Conservation (phyloP, 768 basidiomycete genomes). For the Calocera cornea region DNA sequence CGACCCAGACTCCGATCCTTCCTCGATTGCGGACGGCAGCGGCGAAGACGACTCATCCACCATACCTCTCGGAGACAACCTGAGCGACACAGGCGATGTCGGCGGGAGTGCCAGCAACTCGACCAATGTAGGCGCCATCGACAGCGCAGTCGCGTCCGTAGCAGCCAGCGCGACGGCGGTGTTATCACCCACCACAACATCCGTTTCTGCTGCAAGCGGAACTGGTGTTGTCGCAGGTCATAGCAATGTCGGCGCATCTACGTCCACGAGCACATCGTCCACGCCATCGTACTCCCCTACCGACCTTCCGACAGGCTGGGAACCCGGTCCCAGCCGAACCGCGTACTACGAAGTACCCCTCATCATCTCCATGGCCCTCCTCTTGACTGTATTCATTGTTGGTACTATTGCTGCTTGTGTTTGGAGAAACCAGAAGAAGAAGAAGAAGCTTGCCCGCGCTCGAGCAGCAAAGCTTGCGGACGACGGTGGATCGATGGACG, state of each 20-base stretch:
- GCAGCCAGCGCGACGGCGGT: background rate
- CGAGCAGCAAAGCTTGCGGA: background rate
- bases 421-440: background rate
- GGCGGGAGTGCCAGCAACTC: background rate
- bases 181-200: background rate
- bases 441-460: background rate
- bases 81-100: background rate
- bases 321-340: background rate
- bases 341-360: background rate
- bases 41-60: background rate
- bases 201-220: background rate
- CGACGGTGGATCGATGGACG: background rate
- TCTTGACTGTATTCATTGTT: background rate
- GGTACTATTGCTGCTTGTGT: background rate
- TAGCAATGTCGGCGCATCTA: background rate
- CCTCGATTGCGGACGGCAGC: background rate
- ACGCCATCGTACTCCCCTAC: background rate
- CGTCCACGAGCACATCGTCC: background rate
- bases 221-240: background rate
- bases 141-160: background rate
- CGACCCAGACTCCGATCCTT: slow-evolving; percentile 1
- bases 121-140: background rate
- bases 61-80: background rate
- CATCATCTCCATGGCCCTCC: background rate
- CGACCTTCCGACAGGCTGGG: background rate